These are phyloP conservation scores for Tagetes patula DNA, from an alignment of 129 eudicot genomes.

Conservation along the genomic window DNA sequence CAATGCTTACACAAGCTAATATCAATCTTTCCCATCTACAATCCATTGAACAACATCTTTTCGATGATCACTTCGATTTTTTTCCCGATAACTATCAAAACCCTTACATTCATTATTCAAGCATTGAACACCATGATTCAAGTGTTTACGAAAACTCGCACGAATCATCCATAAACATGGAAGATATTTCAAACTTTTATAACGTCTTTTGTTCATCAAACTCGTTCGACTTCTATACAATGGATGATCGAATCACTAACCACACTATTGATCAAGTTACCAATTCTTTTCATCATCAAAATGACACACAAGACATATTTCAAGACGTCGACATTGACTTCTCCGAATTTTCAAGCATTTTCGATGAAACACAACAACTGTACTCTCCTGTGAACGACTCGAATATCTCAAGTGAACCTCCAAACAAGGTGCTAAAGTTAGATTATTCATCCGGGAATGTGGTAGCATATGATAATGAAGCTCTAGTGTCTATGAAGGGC, in stretches of 20 bases:
- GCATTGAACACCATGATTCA: neutral
- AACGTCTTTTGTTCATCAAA: neutral
- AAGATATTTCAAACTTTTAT: neutral
- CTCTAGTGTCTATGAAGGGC: neutral
- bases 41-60: conserved; percentile 32
- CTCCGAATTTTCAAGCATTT: neutral
- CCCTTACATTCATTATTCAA: neutral
- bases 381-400: neutral
- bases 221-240: neutral
- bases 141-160: neutral
- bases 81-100: conserved; percentile 14
- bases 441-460: neutral
- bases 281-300: neutral
- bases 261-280: neutral
- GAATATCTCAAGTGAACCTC: neutral
- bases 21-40: conserved; percentile 24
- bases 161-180: neutral
- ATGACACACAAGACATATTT: neutral
- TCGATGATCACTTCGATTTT: conserved; percentile 24
- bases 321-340: conserved; percentile 4
- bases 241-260: neutral
- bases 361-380: neutral
- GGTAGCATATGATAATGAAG: neutral
- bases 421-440: conserved; percentile 2
- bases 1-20: conserved; percentile 21